Conservation (phyloP, 495 filamentous ascomycete species). For the Penicillium atrosanguineum region DNA sequence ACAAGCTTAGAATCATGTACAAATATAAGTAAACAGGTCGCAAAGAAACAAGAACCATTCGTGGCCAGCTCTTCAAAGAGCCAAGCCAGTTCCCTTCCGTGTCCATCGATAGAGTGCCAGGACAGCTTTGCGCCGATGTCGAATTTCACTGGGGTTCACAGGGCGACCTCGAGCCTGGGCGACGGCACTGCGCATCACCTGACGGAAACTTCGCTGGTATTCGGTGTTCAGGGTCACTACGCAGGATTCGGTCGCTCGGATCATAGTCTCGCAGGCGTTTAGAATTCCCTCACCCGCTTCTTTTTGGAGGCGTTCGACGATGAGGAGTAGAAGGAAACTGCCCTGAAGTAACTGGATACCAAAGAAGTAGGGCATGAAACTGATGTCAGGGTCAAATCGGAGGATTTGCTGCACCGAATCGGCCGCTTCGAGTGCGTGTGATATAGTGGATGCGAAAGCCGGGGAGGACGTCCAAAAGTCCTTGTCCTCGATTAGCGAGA, state of each 20-base stretch:
- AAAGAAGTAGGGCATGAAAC: constrained; percentile 90
- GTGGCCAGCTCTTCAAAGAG: constrained; percentile 39
- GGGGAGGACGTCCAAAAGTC: constrained; percentile 86
- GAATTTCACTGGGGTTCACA: constrained; percentile 73
- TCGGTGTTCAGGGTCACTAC: constrained; percentile 83
- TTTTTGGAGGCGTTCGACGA: constrained; percentile 78
- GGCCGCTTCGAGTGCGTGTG: constrained; percentile 75
- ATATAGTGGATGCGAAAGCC: constrained; percentile 75
- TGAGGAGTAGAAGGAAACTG: constrained; percentile 75
- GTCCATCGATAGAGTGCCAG: constrained; percentile 78
- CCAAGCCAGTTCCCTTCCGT: constrained; percentile 71
- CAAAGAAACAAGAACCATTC: neutral
- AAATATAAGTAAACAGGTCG: neutral
- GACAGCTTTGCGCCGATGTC: constrained; percentile 69
- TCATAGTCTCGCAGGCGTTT: constrained; percentile 82
- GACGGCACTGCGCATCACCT: constrained; percentile 79
- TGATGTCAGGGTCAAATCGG: constrained; percentile 79
- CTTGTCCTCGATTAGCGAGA: constrained; percentile 80
- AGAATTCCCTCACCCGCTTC: constrained; percentile 78
- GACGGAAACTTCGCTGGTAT: constrained; percentile 82
- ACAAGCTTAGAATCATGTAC: neutral
- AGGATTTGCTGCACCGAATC: constrained; percentile 80
- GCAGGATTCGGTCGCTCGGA: constrained; percentile 80
- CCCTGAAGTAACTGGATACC: constrained; percentile 83
- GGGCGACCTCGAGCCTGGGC: constrained; percentile 72